Conservation (phyloP, 208 protist genomes). For the Herpetomonas samuelpessoai region DNA sequence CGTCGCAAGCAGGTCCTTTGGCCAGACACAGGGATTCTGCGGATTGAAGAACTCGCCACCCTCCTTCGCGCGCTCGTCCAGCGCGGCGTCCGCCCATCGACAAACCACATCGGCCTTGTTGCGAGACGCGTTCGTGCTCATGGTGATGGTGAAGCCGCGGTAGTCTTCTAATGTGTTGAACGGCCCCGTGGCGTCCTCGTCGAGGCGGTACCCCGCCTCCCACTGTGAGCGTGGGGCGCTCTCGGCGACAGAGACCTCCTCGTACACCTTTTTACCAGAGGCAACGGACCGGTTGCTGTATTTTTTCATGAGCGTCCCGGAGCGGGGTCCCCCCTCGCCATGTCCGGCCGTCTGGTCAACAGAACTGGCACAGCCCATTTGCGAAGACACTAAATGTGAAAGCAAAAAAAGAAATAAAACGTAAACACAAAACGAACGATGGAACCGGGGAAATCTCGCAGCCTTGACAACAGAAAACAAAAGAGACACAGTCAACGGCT, state of each 20-base stretch:
- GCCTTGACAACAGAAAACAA: neutral
- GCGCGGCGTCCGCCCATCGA: constrained; percentile 51
- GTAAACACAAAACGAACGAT: neutral
- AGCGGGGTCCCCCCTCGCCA: neutral
- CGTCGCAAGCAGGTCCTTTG: constrained; percentile 31
- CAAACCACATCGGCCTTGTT: constrained; percentile 63
- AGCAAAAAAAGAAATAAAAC: constrained; percentile 20
- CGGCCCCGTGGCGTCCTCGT: constrained; percentile 24
- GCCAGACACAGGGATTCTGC: constrained; percentile 42
- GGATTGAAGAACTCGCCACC: constrained; percentile 58
- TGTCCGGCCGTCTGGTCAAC: neutral
- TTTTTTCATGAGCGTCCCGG: neutral
- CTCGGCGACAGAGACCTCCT: neutral
- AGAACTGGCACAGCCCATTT: constrained; percentile 36
- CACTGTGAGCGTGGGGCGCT: constrained; percentile 5
- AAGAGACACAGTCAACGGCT: neutral
- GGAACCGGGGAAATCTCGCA: too few species aligned
- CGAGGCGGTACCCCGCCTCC: constrained; percentile 29
- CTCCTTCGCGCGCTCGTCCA: constrained; percentile 34
- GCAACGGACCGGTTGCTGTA: neutral
- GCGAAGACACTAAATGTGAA: neutral
- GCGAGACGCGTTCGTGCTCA: constrained; percentile 39
- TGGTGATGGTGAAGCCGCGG: constrained; percentile 37
- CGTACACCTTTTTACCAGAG: neutral
- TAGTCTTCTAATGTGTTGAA: constrained; percentile 60